Conservation (phyloP, 2,329 filamentous ascomycete genomes). For the Ustilaginoidea virens region DNA sequence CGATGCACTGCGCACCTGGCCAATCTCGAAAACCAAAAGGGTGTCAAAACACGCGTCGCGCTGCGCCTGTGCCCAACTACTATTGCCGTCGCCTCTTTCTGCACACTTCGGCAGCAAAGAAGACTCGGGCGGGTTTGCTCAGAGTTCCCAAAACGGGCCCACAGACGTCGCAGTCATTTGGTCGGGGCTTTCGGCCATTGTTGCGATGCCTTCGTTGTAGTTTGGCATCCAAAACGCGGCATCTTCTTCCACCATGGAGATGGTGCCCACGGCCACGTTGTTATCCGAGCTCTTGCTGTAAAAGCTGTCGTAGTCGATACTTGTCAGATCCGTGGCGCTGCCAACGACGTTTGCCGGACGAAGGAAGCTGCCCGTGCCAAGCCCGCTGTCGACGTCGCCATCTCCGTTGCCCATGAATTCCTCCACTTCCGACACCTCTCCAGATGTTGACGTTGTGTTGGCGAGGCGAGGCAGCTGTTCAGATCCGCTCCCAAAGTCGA, state of each 20-base stretch:
- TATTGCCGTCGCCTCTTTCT: no score
- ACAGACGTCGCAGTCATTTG: slow-evolving; percentile 15
- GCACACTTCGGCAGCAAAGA: no score
- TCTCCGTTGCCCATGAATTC: slow-evolving; percentile 35
- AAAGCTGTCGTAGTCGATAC: slow-evolving; percentile 41
- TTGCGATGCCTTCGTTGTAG: slow-evolving; percentile 22
- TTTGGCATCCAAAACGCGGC: slow-evolving; percentile 33
- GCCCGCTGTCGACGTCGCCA: slow-evolving; percentile 32
- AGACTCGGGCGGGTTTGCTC: no score
- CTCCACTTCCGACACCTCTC: slow-evolving; percentile 52
- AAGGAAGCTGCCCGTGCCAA: slow-evolving; percentile 29
- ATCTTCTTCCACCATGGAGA: slow-evolving; percentile 36
- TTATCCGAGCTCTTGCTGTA: slow-evolving; percentile 29
- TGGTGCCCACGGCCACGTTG: slow-evolving; percentile 23
- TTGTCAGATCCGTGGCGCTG: slow-evolving; percentile 26
- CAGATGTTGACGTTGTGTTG: slow-evolving; percentile 44
- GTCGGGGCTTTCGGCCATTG: slow-evolving; percentile 21
- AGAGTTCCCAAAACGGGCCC: slow-evolving; percentile 21
- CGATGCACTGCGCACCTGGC: no score
- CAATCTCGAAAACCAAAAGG: no score
- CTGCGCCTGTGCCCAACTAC: no score
- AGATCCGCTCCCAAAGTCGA: slow-evolving; percentile 35
- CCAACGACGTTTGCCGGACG: slow-evolving; percentile 29
- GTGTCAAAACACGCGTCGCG: no score
- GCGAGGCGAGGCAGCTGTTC: slow-evolving; percentile 40